These are phyloP conservation scores for Candida sanyiensis DNA, from an alignment of 805 yeast genomes.

Conservation along the genomic window DNA sequence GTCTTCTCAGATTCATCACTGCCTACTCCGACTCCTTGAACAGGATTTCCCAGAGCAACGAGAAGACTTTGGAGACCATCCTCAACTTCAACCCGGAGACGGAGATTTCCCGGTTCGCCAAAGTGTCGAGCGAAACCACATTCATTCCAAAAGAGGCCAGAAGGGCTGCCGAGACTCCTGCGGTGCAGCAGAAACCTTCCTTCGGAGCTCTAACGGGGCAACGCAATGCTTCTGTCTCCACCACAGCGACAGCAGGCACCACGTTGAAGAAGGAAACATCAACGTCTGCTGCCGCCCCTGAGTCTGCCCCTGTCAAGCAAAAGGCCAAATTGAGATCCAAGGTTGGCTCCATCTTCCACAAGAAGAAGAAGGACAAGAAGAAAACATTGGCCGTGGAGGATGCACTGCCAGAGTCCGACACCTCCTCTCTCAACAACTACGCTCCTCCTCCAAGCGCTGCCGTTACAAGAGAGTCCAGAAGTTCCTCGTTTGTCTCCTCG, in stretches of 20 bases:
- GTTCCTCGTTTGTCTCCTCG: conserved; percentile 18
- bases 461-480: conserved; percentile 16
- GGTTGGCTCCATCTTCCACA: conserved; percentile 72
- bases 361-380: conserved; percentile 44
- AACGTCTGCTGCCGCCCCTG: too few relatives aligned
- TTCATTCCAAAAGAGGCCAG: conserved; percentile 25
- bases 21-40: conserved; percentile 49
- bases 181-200: conserved; percentile 5
- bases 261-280: conserved; percentile 12
- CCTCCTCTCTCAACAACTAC: conserved; percentile 21
- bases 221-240: conserved; percentile 20
- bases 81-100: conserved; percentile 56
- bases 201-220: conserved; percentile 2
- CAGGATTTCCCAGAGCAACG: conserved; percentile 44
- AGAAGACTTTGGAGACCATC: conserved; percentile 58
- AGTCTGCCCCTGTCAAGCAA: conserved; percentile 28
- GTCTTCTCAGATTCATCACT: conserved; percentile 60
- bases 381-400: conserved; percentile 18
- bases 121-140: conserved; percentile 28
- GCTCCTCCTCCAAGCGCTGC: conserved; percentile 7
- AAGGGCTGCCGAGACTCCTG: conserved; percentile 26
- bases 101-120: conserved; percentile 54
- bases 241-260: conserved; percentile 16
- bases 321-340: conserved; percentile 50
- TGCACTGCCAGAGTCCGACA: conserved; percentile 23